Conservation (phyloP, 495 filamentous ascomycete species). For the Apodospora peruviana region DNA sequence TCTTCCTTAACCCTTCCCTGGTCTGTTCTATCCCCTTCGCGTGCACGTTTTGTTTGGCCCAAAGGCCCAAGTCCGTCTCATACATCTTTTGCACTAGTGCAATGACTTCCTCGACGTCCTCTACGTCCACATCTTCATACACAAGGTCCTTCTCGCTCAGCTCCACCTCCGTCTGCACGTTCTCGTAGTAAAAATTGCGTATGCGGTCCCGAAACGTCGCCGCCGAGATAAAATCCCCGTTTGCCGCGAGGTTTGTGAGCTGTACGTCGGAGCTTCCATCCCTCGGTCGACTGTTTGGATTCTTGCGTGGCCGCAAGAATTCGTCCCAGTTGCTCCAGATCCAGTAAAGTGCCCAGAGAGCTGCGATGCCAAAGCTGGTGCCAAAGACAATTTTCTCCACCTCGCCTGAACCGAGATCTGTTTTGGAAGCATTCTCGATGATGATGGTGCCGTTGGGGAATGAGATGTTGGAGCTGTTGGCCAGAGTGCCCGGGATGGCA, state of each 20-base stretch:
- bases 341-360: constrained; percentile 1
- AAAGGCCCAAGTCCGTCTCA: neutral
- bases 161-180: constrained; percentile 2
- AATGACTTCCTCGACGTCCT: constrained; percentile 5
- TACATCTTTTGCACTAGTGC: constrained; percentile 10
- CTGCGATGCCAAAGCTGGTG: neutral
- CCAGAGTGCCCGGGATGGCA: constrained; percentile 4
- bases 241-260: neutral
- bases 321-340: neutral
- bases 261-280: neutral
- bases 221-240: neutral
- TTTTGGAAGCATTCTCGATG: constrained; percentile 11
- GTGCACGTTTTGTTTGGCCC: neutral
- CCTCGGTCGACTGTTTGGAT: too few species aligned
- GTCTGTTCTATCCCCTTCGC: neutral
- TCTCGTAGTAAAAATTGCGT: constrained; percentile 1
- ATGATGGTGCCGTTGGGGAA: constrained; percentile 7
- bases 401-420: neutral
- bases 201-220: neutral
- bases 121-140: neutral
- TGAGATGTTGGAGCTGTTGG: neutral
- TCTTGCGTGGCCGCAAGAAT: neutral
- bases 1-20: neutral
- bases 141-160: constrained; percentile 3
- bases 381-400: constrained; percentile 9